Percentiles rank a stretch among this genome's conserved stretches.
Conservation (phyloP, 2,329 filamentous ascomycete genomes). For the Microsporum audouinii region DNA sequence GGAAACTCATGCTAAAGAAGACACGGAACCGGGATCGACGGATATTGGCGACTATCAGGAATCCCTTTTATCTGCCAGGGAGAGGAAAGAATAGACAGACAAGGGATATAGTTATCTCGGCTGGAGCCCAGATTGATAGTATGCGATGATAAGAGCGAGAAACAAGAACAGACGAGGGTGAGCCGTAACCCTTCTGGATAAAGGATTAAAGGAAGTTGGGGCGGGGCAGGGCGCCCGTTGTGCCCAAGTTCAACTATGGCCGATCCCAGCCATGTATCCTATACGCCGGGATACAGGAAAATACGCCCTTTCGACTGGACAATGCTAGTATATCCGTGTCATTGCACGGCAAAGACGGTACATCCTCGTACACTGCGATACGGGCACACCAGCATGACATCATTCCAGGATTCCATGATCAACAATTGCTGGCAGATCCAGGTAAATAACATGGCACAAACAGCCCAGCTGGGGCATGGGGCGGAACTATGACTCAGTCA, state of each 20-base stretch:
- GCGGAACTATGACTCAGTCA: not conserved
- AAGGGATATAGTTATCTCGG: not conserved
- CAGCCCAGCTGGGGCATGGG: not conserved
- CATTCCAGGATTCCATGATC: not conserved
- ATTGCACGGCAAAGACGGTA: not conserved
- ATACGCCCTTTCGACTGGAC: not conserved
- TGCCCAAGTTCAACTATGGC: not conserved
- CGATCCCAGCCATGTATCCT: not conserved
- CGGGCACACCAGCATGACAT: not conserved
- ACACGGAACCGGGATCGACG: not conserved
- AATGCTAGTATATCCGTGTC: not conserved
- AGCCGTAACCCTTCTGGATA: not conserved
- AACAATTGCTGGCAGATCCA: not conserved
- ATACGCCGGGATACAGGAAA: not conserved
- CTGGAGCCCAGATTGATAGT: not conserved
- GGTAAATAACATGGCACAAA: not conserved
- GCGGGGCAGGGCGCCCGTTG: not conserved
- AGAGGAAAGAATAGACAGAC: not conserved
- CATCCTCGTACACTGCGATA: not conserved
- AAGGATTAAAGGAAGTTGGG: not conserved
- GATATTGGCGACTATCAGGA: not conserved
- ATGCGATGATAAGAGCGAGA: not conserved
- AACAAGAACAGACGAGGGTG: not conserved
- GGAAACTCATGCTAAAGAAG: not conserved
- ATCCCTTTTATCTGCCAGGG: not conserved